Conservation (phyloP, 2,329 filamentous ascomycete genomes). For the Cadophora gregata region DNA sequence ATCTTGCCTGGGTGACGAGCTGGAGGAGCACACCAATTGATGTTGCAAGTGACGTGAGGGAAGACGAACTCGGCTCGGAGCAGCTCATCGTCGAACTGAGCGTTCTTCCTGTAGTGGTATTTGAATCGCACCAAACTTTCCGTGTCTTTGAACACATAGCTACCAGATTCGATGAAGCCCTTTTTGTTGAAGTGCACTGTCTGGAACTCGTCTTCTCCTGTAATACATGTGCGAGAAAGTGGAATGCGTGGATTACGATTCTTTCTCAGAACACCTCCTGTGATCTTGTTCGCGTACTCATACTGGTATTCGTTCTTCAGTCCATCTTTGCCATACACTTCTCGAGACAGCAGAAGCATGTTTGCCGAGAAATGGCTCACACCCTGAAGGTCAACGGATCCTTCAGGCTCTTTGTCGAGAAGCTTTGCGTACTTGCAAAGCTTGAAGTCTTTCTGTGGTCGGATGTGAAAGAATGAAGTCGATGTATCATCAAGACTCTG, state of each 20-base stretch:
- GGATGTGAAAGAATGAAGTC: conserved; percentile 51
- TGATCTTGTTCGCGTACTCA: conserved; percentile 49
- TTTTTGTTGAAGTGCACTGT: conserved; percentile 58
- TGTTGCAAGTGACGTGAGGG: conserved; percentile 58
- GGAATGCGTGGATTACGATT: conserved; percentile 47
- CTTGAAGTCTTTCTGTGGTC: conserved; percentile 20
- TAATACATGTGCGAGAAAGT: conserved; percentile 52
- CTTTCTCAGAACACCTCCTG: conserved; percentile 38
- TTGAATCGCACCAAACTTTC: conserved; percentile 59
- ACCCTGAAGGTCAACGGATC: conserved; percentile 48
- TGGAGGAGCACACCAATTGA: conserved; percentile 60
- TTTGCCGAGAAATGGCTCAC: conserved; percentile 55
- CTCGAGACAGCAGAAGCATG: conserved; percentile 49
- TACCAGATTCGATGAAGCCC: conserved; percentile 58
- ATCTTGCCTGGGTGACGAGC: conserved; percentile 55
- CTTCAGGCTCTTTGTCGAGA: conserved; percentile 52
- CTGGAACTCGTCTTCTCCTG: conserved; percentile 52
- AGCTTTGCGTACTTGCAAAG: conserved; percentile 20
- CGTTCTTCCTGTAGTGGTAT: conserved; percentile 59
- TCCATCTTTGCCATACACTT: conserved; percentile 44
- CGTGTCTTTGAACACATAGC: conserved; percentile 53
- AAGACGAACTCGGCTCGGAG: conserved; percentile 60
- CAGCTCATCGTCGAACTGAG: conserved; percentile 60
- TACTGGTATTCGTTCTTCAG: conserved; percentile 56
- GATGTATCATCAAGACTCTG: conserved; percentile 53